These are phyloP conservation scores for Schizosaccharomyces octosporus DNA, from an alignment of 805 yeast genomes.

Conservation along the genomic window DNA sequence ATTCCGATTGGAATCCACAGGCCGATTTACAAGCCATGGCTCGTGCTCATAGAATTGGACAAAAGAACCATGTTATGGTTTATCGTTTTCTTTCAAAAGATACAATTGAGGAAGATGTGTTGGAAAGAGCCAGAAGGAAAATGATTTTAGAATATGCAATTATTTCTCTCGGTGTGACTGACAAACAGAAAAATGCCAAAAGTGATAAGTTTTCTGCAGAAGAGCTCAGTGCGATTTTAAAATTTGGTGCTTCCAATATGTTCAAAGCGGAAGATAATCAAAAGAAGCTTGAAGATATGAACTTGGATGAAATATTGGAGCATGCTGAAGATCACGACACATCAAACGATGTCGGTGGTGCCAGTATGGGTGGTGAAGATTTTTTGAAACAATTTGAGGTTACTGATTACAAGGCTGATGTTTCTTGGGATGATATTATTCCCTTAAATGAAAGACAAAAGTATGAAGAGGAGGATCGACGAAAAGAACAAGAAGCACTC, in stretches of 20 bases:
- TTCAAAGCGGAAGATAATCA: conserved; percentile 87
- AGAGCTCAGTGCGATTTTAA: conserved; percentile 76
- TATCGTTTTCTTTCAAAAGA: conserved; percentile 94
- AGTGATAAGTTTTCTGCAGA: conserved; percentile 35
- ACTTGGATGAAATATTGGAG: conserved; percentile 79
- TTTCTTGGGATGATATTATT: conserved; percentile 96
- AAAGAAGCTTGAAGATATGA: conserved; percentile 80
- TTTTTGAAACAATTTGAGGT: conserved; percentile 92
- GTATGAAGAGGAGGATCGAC: conserved; percentile 68
- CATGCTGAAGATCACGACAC: conserved; percentile 96
- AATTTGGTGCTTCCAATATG: conserved; percentile 97
- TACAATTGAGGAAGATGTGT: conserved; percentile 90
- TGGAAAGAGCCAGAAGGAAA: conserved; percentile 90
- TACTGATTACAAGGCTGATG: conserved; percentile 81
- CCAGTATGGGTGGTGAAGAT: conserved; percentile 96
- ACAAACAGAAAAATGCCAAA: conserved; percentile 36
- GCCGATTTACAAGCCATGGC: conserved; percentile 99
- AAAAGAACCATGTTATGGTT: conserved; percentile 90
- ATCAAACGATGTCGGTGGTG: conserved; percentile 86
- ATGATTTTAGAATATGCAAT: conserved; percentile 97
- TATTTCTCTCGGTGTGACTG: conserved; percentile 85
- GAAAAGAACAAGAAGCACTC: background rate
- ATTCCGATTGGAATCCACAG: conserved; percentile 98
- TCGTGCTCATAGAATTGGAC: conserved; percentile 98
- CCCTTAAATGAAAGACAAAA: conserved; percentile 80